A percentile compares a stretch with the other conserved stretches of the same genome.
phyloP scores from a whole-genome alignment of 2,329 filamentous ascomycete genomes.

The Alternaria rosae region DNA sequence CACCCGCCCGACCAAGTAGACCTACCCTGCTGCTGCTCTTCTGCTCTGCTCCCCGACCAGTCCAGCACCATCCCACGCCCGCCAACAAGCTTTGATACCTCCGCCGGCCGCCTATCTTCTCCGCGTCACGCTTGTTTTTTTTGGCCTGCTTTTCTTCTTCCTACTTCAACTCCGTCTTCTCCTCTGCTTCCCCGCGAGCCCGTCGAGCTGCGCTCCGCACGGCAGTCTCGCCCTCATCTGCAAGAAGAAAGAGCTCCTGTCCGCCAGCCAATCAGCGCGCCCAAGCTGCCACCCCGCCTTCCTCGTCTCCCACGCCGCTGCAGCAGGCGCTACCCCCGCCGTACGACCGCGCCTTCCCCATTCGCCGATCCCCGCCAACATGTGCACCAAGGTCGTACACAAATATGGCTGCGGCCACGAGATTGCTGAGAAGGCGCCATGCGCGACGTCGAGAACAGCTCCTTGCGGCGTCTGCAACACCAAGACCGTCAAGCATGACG shows the following conservation, averaged over 20 bases:
- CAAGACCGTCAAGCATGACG: slow-evolving; percentile 57
- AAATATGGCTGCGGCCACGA: slow-evolving; percentile 57
- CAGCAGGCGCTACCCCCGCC: slow-evolving; percentile 32
- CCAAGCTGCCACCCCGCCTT: slow-evolving; percentile 33
- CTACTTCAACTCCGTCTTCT: neutral
- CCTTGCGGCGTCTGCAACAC: slow-evolving; percentile 52
- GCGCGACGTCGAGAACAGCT: slow-evolving; percentile 56
- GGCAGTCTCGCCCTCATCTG: slow-evolving; percentile 16
- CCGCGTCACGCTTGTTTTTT: neutral
- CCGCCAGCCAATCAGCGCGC: slow-evolving; percentile 36
- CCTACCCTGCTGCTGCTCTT: slow-evolving; percentile 24
- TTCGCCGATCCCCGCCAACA: slow-evolving; percentile 36
- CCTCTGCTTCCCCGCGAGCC: neutral
- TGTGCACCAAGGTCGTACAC: slow-evolving; percentile 59
- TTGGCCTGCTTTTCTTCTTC: neutral
- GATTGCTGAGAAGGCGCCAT: slow-evolving; percentile 53
- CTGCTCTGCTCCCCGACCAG: slow-evolving; percentile 17
- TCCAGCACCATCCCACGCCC: slow-evolving; percentile 7
- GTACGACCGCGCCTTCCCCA: slow-evolving; percentile 25
- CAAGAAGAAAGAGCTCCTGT: slow-evolving; percentile 29
- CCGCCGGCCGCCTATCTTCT: neutral
- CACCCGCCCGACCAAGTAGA: slow-evolving; percentile 12
- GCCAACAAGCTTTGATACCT: slow-evolving; percentile 1
- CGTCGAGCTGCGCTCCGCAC: slow-evolving; percentile 20
- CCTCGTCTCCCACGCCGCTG: slow-evolving; percentile 26